Evolutionary conservation across 495 filamentous ascomycete genomes (phyloP).

Genomic region (Beverwykella pulmonaria): DNA sequence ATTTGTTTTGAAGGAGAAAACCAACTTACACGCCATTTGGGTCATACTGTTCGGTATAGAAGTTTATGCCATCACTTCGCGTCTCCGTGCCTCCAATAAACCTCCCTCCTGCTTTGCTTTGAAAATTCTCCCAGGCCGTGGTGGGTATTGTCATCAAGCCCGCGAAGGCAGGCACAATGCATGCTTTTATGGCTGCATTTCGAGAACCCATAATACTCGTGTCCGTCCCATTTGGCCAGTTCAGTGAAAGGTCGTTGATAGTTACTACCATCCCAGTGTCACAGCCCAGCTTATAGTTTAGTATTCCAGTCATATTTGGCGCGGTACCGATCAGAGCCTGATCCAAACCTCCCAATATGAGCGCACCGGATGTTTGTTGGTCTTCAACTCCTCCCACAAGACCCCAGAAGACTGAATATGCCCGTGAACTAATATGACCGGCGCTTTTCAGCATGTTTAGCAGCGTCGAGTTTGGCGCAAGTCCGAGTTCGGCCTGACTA

Average conservation of each 20-base stretch:
- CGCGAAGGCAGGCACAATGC: slow-evolving; percentile 1
- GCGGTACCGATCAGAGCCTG: background rate
- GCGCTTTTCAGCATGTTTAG: background rate
- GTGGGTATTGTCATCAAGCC: slow-evolving; percentile 6
- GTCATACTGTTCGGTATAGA: slow-evolving; percentile 6
- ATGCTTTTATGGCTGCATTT: background rate
- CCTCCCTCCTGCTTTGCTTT: background rate
- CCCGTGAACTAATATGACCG: background rate
- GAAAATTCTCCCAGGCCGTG: background rate
- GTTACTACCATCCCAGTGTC: slow-evolving; percentile 4
- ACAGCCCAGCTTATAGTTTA: slow-evolving; percentile 1
- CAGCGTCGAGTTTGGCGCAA: slow-evolving; percentile 2
- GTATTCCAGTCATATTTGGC: background rate
- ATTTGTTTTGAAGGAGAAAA: background rate
- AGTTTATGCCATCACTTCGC: slow-evolving; percentile 9
- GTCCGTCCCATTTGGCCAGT: slow-evolving; percentile 17
- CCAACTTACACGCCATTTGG: slow-evolving; percentile 1
- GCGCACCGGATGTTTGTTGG: background rate
- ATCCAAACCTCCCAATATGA: slow-evolving; percentile 7
- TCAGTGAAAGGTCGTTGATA: slow-evolving; percentile 14
- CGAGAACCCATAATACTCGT: slow-evolving; percentile 11
- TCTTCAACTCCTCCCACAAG: background rate
- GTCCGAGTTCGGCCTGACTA: slow-evolving; percentile 7
- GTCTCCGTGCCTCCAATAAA: background rate
- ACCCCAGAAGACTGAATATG: slow-evolving; percentile 14